Base-by-base conservation (phyloP, 768 basidiomycete species). In the Tylopilus rubrobrunneus region DNA sequence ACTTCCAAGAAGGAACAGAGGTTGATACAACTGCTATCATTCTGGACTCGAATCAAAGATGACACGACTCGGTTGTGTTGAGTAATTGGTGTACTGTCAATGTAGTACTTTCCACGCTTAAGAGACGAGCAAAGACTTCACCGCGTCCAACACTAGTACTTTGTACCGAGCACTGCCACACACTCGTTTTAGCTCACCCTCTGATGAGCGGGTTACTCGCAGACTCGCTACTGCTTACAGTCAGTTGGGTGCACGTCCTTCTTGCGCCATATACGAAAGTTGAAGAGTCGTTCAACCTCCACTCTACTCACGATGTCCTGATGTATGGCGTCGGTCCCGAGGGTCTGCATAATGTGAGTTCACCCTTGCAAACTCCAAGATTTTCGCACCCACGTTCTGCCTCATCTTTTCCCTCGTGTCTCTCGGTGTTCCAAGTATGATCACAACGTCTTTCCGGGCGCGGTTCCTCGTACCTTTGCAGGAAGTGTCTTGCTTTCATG, bases 241-340 rank as follows among this genome's bases (percentile, higher is more conserved):
- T 76, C 44, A 75, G 76, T 49, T 89, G 84, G 78, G 60, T 65
- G 1, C 87, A 96, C 58, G 87, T 95, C 45, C 59, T 88, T 25
- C 73, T 91, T 4, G 81, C 90, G 3, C 96, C 97, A 0, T 92
- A 88, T 67, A 89, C 91, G 4, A 99, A 99, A 73, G 97, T 99
- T 28, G 97, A 99, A 70, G 97, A 99, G 72, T 90, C 88, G 64
- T 98, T 98, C 77, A 94, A 88, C 60, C 79, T 98, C 9, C 97
- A 98, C 66, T 94, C 92, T 0, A 79, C 78, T 1, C 92, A 97
- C 64, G 97, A 99, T 69, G 75, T 92, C 25, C 73, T 98, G 28
- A 79, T 86, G 72, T 85, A 92, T 63, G 93, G 94, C 2, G 66
- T 83, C 17, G 45, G 64, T 1, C 64, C 71, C 2, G 62, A 65